Base-by-base conservation (phyloP, 73 alveolate species). In the Blepharisma stoltei region DNA sequence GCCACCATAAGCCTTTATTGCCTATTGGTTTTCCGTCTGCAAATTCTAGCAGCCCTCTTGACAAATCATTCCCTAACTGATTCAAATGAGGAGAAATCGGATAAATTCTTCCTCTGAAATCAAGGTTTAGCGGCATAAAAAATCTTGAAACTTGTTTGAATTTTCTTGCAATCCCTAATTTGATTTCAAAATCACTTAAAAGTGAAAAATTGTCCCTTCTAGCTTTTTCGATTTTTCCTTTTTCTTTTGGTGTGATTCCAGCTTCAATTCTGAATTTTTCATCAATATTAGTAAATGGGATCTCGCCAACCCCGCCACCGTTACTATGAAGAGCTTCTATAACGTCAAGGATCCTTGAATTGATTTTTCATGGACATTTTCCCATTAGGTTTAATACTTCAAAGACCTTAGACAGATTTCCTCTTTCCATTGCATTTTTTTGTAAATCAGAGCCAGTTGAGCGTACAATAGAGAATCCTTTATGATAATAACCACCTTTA, bases 51-150 rank as follows among this genome's bases (percentile, higher is more conserved):
- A 95, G 85, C 18, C 98, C 99, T 47, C 99, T 88, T 32, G 96
- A 78, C 45, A 90, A 60, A 75, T 87, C 99, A 49, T 95, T 87
- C 46, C 97, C 96, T 91, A 90, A 84, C 47, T 83, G 85, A 78
- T 73, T 93, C 55, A 93, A 81, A 81, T 88, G 95, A 32, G 97
- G 97, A 71, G 98, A 97, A 41, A 95, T 83, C 0, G 99, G 99
- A 83, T 95, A 95, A 65, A 92, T 91, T 77, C 99, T 87, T 6
- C 99, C 99, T 75, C 99, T 84, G 81, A 95, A 95, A 82, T 95
- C 99, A 76, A 94, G 84, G 79, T 95, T 95, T 70, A 93, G 98
- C 6, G 99, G 99, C 88, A 94, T 90, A 81, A 92, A 95, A 14
- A 95, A 52, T 38, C 83, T 67, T 20, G 80, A 84, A 8, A 86